These are phyloP conservation scores for Leishmania arabica DNA, from an alignment of 208 protist genomes.

Conservation along the genomic window DNA sequence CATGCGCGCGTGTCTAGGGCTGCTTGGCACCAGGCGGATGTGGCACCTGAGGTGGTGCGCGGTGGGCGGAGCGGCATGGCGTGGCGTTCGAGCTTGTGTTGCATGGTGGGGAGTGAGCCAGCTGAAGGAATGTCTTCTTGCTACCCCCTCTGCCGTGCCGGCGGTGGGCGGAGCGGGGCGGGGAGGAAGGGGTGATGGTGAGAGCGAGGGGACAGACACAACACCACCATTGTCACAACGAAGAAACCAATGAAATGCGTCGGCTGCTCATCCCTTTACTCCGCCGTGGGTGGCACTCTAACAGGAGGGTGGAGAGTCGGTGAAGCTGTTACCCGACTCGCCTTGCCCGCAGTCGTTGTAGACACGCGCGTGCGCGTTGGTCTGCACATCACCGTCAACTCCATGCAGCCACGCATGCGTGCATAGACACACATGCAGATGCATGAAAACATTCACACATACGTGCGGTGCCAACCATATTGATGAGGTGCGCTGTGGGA, in stretches of 20 bases:
- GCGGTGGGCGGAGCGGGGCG: too few species aligned
- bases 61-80: too few species aligned
- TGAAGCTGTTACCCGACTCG: neutral
- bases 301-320: neutral
- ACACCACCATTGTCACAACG: neutral
- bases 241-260: neutral
- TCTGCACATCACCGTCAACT: neutral
- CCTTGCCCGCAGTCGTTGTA: neutral
- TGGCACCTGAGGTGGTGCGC: neutral
- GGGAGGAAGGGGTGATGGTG: neutral
- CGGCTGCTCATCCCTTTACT: neutral
- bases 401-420: neutral
- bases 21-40: neutral
- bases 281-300: neutral
- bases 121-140: neutral
- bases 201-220: neutral
- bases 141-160: too few species aligned
- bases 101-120: neutral
- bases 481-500: neutral
- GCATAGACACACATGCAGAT: neutral
- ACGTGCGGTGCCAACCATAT: neutral
- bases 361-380: neutral
- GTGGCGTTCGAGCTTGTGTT: neutral
- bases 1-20: too few species aligned
- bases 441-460: too few species aligned